Conservation (phyloP, 2,329 filamentous ascomycete genomes). For the Alternaria triticimaculans region DNA sequence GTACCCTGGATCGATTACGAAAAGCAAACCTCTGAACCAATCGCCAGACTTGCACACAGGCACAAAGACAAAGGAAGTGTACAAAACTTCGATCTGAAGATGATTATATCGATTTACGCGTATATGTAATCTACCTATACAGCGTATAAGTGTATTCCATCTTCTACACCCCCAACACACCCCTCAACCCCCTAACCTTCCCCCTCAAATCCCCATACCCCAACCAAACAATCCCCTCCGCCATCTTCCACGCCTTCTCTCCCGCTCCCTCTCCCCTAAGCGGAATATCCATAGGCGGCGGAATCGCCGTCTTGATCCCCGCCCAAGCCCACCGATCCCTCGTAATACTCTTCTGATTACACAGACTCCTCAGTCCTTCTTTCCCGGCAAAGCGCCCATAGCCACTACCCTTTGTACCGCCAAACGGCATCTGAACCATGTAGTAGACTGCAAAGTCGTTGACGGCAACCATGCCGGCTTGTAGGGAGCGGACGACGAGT, state of each 20-base stretch:
- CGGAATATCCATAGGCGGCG: slow-evolving; percentile 80
- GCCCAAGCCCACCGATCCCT: slow-evolving; percentile 72
- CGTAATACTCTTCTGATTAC: slow-evolving; percentile 87
- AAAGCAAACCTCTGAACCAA: neutral
- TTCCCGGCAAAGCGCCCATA: slow-evolving; percentile 93
- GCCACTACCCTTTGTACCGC: slow-evolving; percentile 83
- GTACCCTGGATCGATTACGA: too few relatives aligned
- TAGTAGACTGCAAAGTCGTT: slow-evolving; percentile 97
- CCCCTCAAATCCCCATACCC: slow-evolving; percentile 53
- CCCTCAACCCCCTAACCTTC: slow-evolving; percentile 50
- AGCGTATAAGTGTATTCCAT: neutral
- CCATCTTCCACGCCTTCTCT: slow-evolving; percentile 51
- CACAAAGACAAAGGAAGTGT: too few relatives aligned
- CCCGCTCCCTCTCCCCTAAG: slow-evolving; percentile 56
- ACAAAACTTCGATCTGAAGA: neutral
- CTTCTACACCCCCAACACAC: slow-evolving; percentile 43
- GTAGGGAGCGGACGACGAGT: slow-evolving; percentile 70
- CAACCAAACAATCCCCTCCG: slow-evolving; percentile 56
- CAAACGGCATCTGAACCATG: slow-evolving; percentile 92
- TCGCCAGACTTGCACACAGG: neutral
- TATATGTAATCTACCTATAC: neutral
- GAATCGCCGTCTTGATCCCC: slow-evolving; percentile 74
- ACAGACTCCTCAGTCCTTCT: slow-evolving; percentile 83
- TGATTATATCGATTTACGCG: neutral
- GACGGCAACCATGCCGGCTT: slow-evolving; percentile 88